Base-by-base conservation (phyloP, 140 eudicot genomes). In the Senecio squalidus region DNA sequence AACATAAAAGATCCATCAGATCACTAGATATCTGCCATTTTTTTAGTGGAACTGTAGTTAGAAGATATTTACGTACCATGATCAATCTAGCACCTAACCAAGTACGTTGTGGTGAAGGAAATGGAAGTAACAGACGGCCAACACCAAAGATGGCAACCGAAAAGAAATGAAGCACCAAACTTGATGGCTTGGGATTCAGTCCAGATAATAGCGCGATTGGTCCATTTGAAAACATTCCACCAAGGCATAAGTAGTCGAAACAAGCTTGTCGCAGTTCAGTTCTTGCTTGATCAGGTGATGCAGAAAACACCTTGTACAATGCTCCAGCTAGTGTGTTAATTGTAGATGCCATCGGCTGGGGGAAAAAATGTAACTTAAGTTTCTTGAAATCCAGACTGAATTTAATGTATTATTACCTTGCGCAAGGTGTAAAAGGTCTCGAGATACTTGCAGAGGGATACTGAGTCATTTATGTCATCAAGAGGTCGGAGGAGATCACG, bases 81-180 rank as follows among this genome's bases (percentile, higher is more conserved):
- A 80, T 80, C 58, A 80, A 65, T 73, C 78, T 73, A 41, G 62
- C 78, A 59, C 83, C 78, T 13, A 66, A 51, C 80, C 60, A 69
- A 18, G 61, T 45, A 46, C 83, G 80, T 63, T 73, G 56, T 49
- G 83, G 87, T 46, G 87, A 73, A 47, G 87, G 87, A 36, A 52
- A 73, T 44, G 87, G 87, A 64, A 80, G 82, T 57, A 80, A 73
- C 48, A 80, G 56, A 39, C 87, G 78, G 11, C 87, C 87, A 65
- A 80, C 83, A 15, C 83, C 83, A 55, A 62, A 80, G 29, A 73
- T 45, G 6, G 83, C 87, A 25, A 80, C 83, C 0, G 83, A 70
- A 73, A 80, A 76, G 78, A 80, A 80, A 69, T 80, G 87, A 73
- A 80, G 80, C 28, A 80, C 83, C 73, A 80, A 73, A 58, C 75